phyloP scores from a whole-genome alignment of 2,329 filamentous ascomycete species.

The Sarocladiaceae sp. region DNA sequence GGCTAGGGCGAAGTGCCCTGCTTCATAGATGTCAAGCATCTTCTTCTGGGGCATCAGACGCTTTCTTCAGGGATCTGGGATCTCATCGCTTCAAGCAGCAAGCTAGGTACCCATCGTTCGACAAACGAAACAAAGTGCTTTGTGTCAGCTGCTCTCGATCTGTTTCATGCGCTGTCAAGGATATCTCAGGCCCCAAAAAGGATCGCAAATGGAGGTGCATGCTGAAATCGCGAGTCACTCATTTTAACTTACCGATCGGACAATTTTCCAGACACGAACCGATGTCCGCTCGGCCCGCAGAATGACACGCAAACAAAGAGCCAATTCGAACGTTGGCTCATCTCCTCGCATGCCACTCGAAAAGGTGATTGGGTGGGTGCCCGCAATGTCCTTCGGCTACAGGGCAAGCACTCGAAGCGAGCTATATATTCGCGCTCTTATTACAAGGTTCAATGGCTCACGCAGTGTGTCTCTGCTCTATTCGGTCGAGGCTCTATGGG shows the following conservation, averaged over 20 bases:
- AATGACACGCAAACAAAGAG: neutral
- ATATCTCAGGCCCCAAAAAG: neutral
- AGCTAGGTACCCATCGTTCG: neutral
- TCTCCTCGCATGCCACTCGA: neutral
- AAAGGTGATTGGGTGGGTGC: neutral
- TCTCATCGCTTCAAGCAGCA: too few species aligned
- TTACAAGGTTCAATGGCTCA: neutral
- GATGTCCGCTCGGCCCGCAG: slow-evolving; percentile 8
- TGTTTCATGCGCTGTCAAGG: slow-evolving; percentile 4
- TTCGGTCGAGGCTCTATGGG: neutral
- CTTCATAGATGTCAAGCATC: too few species aligned
- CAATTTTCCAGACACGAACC: slow-evolving; percentile 10
- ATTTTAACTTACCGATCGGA: slow-evolving; percentile 7
- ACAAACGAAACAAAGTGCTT: slow-evolving; percentile 3
- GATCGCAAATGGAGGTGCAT: neutral
- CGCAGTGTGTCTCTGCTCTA: neutral
- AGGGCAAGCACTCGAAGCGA: neutral
- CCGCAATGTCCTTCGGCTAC: neutral
- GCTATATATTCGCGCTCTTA: neutral
- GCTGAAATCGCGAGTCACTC: neutral
- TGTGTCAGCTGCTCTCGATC: neutral
- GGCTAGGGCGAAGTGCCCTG: neutral
- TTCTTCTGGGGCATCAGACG: too few species aligned
- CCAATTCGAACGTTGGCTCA: neutral
- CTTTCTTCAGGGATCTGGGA: too few species aligned